Base-by-base conservation (phyloP, 2,329 filamentous ascomycete genomes). In the Chaetomiaceae sp. region DNA sequence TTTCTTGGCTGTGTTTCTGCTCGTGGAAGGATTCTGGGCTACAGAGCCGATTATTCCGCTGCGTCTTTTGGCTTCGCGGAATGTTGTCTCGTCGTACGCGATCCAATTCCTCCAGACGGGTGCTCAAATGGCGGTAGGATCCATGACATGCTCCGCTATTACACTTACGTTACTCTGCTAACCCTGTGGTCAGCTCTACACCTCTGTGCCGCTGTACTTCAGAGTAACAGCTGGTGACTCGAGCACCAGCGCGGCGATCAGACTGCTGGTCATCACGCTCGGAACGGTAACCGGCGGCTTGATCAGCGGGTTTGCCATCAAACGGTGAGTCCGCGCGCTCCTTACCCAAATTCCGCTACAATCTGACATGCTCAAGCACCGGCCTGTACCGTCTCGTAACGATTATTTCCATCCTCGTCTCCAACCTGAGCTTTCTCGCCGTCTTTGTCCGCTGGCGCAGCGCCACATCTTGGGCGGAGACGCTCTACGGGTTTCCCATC, bases 121-220 rank as follows among this genome's bases (percentile, higher is more conserved):
- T 11, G 54, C 54, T 9, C 51, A 54, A 38, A 53, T 54, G 42
- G 54, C 54, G 29, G 42, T n/a, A n/a, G n/a, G n/a, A n/a, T n/a
- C n/a, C n/a, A n/a, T n/a, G n/a, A n/a, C n/a, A n/a, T n/a, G n/a
- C n/a, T n/a, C n/a, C n/a, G n/a, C n/a, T n/a, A n/a, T n/a, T n/a
- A n/a, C n/a, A n/a, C n/a, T n/a, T n/a, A n/a, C n/a, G n/a, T n/a
- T n/a, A n/a, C n/a, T n/a, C 16, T 44, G 42, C 42, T 51, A 40
- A 44, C n/a, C 3, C 16, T 13, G 5, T 10, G 5, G 5, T 5
- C 20, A 52, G 50, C 43, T 56, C 1, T 56, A 53, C 32, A 56
- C 54, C 2, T 34, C 32, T 3, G 32, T 51, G 0, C 51, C 54
- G 5, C 46, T 56, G 0, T 56, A 56, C 43, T 56, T 56, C 16